A percentile compares a stretch with the other conserved stretches of the same genome.
Evolutionary conservation across 768 basidiomycete genomes (phyloP).

Genomic region (Fomitopsis serialis): DNA sequence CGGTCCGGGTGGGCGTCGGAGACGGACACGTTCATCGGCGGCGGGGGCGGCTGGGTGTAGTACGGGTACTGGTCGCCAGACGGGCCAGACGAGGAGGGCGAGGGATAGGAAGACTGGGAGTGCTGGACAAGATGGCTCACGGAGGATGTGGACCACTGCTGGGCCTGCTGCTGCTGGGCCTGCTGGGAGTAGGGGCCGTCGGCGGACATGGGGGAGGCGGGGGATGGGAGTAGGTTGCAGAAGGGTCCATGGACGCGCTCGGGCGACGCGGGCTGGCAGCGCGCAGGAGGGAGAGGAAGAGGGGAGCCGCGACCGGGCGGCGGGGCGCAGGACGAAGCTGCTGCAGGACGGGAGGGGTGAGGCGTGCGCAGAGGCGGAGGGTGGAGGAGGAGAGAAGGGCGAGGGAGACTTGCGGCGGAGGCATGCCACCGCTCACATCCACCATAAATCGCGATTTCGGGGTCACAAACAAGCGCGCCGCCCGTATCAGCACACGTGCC

Average conservation of each 20-base stretch:
- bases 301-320: no score
- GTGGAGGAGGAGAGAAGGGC: background rate
- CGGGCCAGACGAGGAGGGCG: constrained; percentile 27
- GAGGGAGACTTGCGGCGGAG: background rate
- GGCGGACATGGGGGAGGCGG: constrained; percentile 18
- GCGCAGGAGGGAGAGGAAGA: no score
- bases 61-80: constrained; percentile 26
- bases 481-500: background rate
- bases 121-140: constrained; percentile 23
- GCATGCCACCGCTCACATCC: background rate
- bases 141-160: constrained; percentile 25
- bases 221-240: background rate
- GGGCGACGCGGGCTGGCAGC: no score
- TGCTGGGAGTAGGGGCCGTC: constrained; percentile 27
- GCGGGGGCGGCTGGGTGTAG: constrained; percentile 19
- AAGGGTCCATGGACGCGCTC: no score
- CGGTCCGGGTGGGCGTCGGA: constrained; percentile 19
- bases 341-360: no score
- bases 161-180: constrained; percentile 26
- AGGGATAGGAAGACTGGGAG: constrained; percentile 26
- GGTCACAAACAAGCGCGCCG: background rate
- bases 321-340: no score
- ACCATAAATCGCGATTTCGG: background rate
- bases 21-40: constrained; percentile 13
- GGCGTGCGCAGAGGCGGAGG: no score